These are phyloP conservation scores for Persicaria tinctoria DNA, from an alignment of 148 eudicot genomes.

Conservation along the genomic window DNA sequence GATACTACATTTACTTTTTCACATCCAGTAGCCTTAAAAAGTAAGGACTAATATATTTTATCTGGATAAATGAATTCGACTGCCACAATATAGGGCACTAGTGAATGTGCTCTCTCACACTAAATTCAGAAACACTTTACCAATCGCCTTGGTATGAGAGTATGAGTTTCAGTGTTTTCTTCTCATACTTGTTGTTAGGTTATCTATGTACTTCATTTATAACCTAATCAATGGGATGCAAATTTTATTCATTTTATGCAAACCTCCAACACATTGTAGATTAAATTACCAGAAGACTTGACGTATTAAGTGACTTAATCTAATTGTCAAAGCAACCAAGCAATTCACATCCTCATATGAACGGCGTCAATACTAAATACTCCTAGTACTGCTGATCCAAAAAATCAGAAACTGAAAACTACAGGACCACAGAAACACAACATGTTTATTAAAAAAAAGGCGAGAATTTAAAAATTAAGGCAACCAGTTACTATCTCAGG, in stretches of 20 bases:
- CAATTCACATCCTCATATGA: background rate
- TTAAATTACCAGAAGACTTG: background rate
- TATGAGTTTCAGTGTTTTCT: background rate
- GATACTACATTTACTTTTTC: background rate
- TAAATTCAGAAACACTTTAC: background rate
- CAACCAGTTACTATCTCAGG: background rate
- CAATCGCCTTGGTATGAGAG: background rate
- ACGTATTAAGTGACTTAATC: background rate
- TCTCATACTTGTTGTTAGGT: background rate
- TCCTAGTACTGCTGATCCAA: background rate
- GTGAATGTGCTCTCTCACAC: background rate
- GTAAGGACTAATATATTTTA: background rate
- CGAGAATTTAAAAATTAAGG: background rate
- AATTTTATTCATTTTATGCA: background rate
- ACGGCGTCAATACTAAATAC: background rate
- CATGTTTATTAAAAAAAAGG: background rate
- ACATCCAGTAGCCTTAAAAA: background rate
- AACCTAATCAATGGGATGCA: background rate
- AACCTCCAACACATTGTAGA: background rate
- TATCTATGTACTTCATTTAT: background rate
- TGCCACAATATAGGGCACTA: background rate
- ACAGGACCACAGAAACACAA: background rate
- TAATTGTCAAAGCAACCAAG: background rate
- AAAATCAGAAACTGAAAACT: background rate
- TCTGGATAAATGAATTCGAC: background rate